These are phyloP conservation scores for Xanthoconium stramineum DNA, from an alignment of 768 basidiomycete species.

Conservation along the genomic window DNA sequence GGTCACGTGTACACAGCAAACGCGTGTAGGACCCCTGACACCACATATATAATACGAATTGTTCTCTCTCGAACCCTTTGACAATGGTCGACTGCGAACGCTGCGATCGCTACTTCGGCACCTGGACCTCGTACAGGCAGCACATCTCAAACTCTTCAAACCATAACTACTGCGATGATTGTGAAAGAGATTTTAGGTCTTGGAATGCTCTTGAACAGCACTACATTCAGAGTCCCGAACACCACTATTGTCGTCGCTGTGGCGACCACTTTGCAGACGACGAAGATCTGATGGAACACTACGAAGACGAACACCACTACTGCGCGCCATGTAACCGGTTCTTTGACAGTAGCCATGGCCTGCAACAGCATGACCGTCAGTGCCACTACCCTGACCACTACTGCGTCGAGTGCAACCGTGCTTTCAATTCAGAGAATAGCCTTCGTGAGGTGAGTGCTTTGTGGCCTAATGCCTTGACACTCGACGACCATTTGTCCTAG, in stretches of 20 bases:
- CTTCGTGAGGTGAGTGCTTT: conserved; percentile 13
- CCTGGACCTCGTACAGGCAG: conserved; percentile 28
- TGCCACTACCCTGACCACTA: conserved; percentile 30
- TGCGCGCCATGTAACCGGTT: conserved; percentile 42
- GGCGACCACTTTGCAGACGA: conserved; percentile 37
- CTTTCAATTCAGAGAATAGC: conserved; percentile 35
- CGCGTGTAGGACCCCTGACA: conserved; percentile 31
- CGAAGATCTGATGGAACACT: conserved; percentile 41
- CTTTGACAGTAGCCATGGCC: conserved; percentile 37
- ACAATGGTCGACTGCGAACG: conserved; percentile 29
- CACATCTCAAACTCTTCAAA: conserved; percentile 34
- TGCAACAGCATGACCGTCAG: conserved; percentile 51
- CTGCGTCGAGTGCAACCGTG: conserved; percentile 42
- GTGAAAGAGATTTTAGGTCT: conserved; percentile 44
- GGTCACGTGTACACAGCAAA: conserved; percentile 25
- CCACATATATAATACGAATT: neutral
- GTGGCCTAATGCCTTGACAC: too few species aligned
- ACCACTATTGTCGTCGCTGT: conserved; percentile 54
- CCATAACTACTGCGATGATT: conserved; percentile 47
- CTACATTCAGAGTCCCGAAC: conserved; percentile 46
- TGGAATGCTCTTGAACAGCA: conserved; percentile 43
- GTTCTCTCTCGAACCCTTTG: too few species aligned
- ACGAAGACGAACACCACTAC: conserved; percentile 37
- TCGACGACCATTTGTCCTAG: conserved; percentile 14
- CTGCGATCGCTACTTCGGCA: conserved; percentile 39